Evolutionary conservation across 352 stramenopile species (phyloP).

Genomic region (Phytopythium helicoides): DNA sequence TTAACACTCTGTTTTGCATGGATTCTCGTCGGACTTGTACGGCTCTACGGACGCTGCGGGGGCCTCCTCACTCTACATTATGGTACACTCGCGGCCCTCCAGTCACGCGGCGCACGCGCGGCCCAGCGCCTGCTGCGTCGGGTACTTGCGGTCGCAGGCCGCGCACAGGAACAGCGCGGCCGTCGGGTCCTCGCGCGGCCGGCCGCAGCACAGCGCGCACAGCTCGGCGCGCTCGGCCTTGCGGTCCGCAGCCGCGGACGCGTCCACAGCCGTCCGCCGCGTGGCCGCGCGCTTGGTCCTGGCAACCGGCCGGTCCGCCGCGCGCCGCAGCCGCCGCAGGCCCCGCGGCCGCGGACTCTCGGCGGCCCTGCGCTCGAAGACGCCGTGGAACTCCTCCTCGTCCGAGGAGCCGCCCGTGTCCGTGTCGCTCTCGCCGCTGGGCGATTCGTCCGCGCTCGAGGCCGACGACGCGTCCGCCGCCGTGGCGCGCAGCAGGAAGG

Average conservation of each 20-base stretch:
- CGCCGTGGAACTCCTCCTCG: slow-evolving; percentile 12
- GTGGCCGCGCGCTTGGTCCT: background rate
- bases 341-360: slow-evolving; percentile 1
- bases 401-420: slow-evolving; percentile 21
- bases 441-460: slow-evolving; percentile 42
- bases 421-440: slow-evolving; percentile 19
- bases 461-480: slow-evolving; percentile 58
- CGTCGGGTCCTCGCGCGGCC: slow-evolving; percentile 33
- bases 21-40: background rate
- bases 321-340: slow-evolving; percentile 16
- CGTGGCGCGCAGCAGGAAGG: slow-evolving; percentile 76
- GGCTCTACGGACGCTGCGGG: too few relatives aligned
- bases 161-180: slow-evolving; percentile 67
- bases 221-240: background rate
- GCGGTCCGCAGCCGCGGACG: background rate
- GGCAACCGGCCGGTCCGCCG: slow-evolving; percentile 24
- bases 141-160: slow-evolving; percentile 81
- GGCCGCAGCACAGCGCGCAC: slow-evolving; percentile 71
- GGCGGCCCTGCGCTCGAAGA: slow-evolving; percentile 11
- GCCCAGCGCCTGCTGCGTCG: slow-evolving; percentile 72
- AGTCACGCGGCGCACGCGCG: slow-evolving; percentile 30
- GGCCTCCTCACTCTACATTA: too few relatives aligned
- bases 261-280: background rate
- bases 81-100: too few relatives aligned
- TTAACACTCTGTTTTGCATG: background rate